Base-by-base conservation (phyloP, 805 yeast species). In the Hanseniaspora vineae region DNA sequence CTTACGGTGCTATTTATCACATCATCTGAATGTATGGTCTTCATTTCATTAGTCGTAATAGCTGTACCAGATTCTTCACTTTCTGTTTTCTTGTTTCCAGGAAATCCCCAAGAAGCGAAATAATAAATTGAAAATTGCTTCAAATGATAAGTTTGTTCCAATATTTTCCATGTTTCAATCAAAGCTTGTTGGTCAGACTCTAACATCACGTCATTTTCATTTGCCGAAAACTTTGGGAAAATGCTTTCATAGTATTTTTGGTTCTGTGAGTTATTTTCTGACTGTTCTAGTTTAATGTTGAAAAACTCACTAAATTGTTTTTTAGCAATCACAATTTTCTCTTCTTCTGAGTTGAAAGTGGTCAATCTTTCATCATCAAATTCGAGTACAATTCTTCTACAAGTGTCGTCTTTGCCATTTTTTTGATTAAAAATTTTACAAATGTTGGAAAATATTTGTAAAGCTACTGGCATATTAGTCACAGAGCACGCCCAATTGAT, bases 1-100 rank as follows among this genome's bases (percentile, higher is more conserved):
- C 50, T 46, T 32, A 46, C 49, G 31, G 54, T 57, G 32, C 55
- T 50, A 35, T 48, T 48, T 6, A 55, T 52, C 13, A 64, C 47
- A n/a, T 55, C 47, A 1, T 17, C 45, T 59, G 61, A 57, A 2
- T 5, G 10, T 4, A 9, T 35, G 4, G n/a, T 15, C 8, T 23
- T 23, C 29, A 8, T 23, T 23, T 23, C 29, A n/a, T 33, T 33
- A 33, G 4, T 33, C 14, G 37, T 13, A n/a, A 11, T 33, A 33
- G 9, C 37, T 13, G 4, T 33, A 33, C 15, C 15, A 6, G 37
- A 33, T 10, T 12, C 15, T 33, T 33, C 37, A n/a, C 6, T 33
- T 13, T 6, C 9, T 13, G 37, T 33, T 13, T 33, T 10, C 6
- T 33, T 33, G 9, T 33, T n/a, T 23, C 29, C 19, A 3, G 42